Percentiles rank a stretch among this genome's conserved stretches.
These are phyloP conservation scores for Eucalyptus cladocalyx DNA, from an alignment of 345 rosid genomes.

Conservation along the genomic window DNA sequence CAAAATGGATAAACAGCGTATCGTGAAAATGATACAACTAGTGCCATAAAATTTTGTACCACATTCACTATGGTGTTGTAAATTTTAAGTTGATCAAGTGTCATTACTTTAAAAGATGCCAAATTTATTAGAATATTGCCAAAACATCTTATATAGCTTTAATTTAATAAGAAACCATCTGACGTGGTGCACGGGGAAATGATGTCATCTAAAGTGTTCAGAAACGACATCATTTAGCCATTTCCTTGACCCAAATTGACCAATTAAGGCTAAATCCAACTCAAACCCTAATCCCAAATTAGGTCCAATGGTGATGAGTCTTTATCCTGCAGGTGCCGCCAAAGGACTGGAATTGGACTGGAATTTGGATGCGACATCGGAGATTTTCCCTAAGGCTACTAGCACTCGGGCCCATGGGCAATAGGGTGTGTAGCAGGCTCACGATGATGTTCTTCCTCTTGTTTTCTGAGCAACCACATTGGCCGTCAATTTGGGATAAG, in stretches of 20 bases:
- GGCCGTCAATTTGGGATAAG: background rate
- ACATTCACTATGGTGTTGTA: background rate
- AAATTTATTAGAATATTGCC: background rate
- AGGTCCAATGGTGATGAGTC: background rate
- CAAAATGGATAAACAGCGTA: background rate
- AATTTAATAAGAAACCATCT: background rate
- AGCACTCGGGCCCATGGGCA: too few relatives aligned
- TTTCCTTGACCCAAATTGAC: background rate
- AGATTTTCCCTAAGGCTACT: too few relatives aligned
- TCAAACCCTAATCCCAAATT: background rate
- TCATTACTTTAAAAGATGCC: background rate
- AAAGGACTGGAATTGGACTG: too few relatives aligned
- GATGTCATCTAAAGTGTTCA: background rate
- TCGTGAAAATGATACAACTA: background rate
- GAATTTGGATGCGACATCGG: too few relatives aligned
- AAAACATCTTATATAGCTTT: background rate
- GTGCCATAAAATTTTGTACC: background rate
- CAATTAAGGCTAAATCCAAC: background rate
- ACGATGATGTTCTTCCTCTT: background rate
- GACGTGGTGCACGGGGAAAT: background rate
- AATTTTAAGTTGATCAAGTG: background rate
- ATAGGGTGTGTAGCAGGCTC: background rate
- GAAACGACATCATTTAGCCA: background rate
- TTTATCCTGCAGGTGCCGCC: too few relatives aligned
- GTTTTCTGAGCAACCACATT: background rate